phyloP scores from a whole-genome alignment of 129 eudicot species.

The Artemisia annua region DNA sequence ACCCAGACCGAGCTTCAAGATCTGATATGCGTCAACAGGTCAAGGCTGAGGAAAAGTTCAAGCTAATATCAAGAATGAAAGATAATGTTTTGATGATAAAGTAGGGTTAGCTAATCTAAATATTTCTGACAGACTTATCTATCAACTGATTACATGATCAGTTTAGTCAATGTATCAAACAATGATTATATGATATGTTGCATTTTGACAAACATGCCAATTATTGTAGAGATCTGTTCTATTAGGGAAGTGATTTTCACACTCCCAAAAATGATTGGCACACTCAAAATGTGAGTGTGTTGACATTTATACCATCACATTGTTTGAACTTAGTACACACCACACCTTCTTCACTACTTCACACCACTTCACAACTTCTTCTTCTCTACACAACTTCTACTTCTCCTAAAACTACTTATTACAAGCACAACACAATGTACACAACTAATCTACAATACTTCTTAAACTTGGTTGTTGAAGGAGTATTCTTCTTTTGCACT shows the following conservation, averaged over 20 bases:
- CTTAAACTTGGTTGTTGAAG: too few relatives aligned
- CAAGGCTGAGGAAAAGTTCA: constrained; percentile 93
- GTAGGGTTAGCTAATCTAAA: neutral
- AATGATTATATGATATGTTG: neutral
- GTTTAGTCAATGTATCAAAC: neutral
- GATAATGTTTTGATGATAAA: constrained; percentile 37
- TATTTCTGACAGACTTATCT: neutral
- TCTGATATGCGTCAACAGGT: constrained; percentile 75
- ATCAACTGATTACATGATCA: neutral
- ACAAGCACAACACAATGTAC: too few relatives aligned
- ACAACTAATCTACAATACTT: too few relatives aligned
- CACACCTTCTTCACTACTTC: too few relatives aligned
- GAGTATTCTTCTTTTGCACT: too few relatives aligned
- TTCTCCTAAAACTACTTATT: too few relatives aligned
- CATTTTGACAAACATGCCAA: neutral
- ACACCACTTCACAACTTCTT: too few relatives aligned
- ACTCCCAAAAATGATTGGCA: too few relatives aligned
- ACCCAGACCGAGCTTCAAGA: constrained; percentile 76
- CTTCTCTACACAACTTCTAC: too few relatives aligned
- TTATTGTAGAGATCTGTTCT: neutral
- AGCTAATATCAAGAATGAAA: constrained; percentile 84
- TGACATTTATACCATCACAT: too few relatives aligned
- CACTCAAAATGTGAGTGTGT: too few relatives aligned
- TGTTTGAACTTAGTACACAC: too few relatives aligned
- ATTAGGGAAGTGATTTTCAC: neutral